Conservation (phyloP, 345 rosid genomes). For the Litchi chinensis region DNA sequence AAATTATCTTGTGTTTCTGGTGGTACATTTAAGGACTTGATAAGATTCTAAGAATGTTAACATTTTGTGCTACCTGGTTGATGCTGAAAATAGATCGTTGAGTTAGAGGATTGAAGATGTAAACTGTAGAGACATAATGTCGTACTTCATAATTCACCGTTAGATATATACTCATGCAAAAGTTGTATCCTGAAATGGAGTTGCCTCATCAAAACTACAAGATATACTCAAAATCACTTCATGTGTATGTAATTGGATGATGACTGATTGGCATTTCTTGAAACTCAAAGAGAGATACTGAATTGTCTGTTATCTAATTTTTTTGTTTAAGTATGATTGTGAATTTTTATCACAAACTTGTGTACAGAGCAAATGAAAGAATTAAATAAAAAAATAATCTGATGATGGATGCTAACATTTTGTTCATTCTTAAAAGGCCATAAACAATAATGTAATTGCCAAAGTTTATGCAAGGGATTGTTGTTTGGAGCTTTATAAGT, state of each 20-base stretch:
- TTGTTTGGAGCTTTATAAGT: too few relatives aligned
- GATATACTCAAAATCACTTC: not conserved
- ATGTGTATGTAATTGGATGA: not conserved
- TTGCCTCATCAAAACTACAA: not conserved
- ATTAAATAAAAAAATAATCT: not conserved
- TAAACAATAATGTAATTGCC: too few relatives aligned
- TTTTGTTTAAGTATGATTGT: not conserved
- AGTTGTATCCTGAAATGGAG: not conserved
- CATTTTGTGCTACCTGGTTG: not conserved
- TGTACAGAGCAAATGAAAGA: not conserved
- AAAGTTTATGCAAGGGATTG: too few relatives aligned
- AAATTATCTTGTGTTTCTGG: not conserved
- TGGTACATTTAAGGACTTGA: not conserved
- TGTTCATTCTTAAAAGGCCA: too few relatives aligned
- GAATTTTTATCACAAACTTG: not conserved
- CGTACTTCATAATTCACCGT: not conserved
- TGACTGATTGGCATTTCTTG: not conserved
- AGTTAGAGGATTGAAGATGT: not conserved
- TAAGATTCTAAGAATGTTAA: not conserved
- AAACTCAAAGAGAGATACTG: not conserved
- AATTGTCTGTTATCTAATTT: not conserved
- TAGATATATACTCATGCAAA: not conserved
- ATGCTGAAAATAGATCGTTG: not conserved
- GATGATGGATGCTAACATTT: not conserved
- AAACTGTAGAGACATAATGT: not conserved